phyloP scores from a whole-genome alignment of 2,329 filamentous ascomycete genomes.

The Alternaria atra region DNA sequence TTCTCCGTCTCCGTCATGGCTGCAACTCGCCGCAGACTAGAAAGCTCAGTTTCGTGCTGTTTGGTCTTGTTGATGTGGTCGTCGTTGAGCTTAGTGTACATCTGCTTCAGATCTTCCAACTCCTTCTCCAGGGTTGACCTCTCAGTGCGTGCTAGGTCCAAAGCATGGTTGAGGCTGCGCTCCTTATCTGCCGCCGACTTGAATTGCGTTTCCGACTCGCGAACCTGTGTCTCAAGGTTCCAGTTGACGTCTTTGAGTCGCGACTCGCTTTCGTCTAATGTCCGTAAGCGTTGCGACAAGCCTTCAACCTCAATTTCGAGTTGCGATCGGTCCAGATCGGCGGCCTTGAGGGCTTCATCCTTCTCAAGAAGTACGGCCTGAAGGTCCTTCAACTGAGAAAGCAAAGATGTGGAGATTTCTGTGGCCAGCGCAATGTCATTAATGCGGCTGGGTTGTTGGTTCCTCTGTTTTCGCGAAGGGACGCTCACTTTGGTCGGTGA shows the following conservation, averaged over 20 bases:
- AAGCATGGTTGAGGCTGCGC: conserved; percentile 77
- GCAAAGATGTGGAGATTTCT: conserved; percentile 92
- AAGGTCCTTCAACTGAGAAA: conserved; percentile 91
- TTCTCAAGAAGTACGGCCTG: conserved; percentile 86
- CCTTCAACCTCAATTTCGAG: conserved; percentile 84
- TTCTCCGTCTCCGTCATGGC: conserved; percentile 81
- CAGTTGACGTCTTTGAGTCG: conserved; percentile 99
- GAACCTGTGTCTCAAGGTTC: conserved; percentile 91
- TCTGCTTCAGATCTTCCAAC: conserved; percentile 86
- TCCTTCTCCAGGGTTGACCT: conserved; percentile 84
- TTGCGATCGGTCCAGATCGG: conserved; percentile 77
- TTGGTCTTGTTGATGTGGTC: conserved; percentile 81
- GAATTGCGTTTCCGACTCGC: conserved; percentile 77
- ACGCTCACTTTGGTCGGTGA: conserved; percentile 91
- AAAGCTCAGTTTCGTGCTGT: conserved; percentile 87
- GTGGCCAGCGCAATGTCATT: conserved; percentile 99
- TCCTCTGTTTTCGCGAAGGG: conserved; percentile 86
- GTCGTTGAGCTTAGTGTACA: conserved; percentile 79
- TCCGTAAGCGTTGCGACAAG: conserved; percentile 80
- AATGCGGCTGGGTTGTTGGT: conserved; percentile 85
- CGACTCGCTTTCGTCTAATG: conserved; percentile 91
- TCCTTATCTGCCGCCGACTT: conserved; percentile 84
- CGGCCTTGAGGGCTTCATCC: conserved; percentile 82
- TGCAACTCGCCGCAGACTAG: conserved; percentile 81
- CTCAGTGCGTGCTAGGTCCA: conserved; percentile 75